Evolutionary conservation across 352 stramenopile genomes (phyloP), one percentile per base, ranked within the genome.

Genomic region (Halophytophthora batemanensis): DNA sequence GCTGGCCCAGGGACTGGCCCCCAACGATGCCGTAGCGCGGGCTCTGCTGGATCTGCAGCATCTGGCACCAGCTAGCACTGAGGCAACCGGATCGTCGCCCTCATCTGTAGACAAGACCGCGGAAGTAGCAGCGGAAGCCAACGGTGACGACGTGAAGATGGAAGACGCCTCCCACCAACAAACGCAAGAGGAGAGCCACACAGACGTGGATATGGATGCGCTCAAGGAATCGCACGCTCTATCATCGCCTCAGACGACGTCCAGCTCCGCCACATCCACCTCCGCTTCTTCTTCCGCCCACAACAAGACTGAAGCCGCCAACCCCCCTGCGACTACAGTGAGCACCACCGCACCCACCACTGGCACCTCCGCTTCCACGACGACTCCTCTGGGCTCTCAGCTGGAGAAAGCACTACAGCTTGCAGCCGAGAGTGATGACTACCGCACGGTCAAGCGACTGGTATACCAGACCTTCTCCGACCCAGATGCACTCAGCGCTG

Each of bases 401-500:
- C 55, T 88, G 18, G 66, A 82, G 39, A 52, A 66, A 11, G 70
- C 67, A 6, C 47, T 88, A 29, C 62, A 66, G 14, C 37, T 69
- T 0, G 77, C 74, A 6, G 61, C 34, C 0, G 59, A 77, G 33
- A 71, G 61, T 0, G 42, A 69, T 12, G 77, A 86, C 35, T 84
- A 81, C 33, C 58, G 69, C 33, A 58, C 65, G 13, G 75, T 81
- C 10, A 88, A 86, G 63, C 59, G 52, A n/a, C 52, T 89, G 14
- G 66, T 89, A 51, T 91, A 91, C 52, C 56, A 75, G 29, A 61
- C 82, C 6, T 91, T 91, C 48, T 91, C 81, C 8, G 71, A 91
- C 44, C 62, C 77, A 15, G 52, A 77, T 13, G 63, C 53, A 6
- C 31, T 91, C 8, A 88, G 81, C 53, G 50, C 61, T 5, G 71